Conservation (phyloP, 345 rosid species). For the Sonneratia caseolaris region DNA sequence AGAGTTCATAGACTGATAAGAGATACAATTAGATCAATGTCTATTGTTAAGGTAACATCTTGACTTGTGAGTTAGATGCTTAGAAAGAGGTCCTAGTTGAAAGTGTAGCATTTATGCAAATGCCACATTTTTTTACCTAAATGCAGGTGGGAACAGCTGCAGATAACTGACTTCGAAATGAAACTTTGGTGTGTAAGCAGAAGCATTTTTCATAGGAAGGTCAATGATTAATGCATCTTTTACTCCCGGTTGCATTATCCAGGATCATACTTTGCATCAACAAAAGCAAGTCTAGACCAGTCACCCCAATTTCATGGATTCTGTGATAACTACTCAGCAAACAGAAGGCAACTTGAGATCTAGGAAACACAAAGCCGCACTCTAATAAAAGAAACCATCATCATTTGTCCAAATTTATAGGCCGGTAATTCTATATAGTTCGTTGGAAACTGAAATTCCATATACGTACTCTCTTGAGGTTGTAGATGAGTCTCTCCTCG, state of each 20-base stretch:
- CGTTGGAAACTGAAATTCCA: not conserved
- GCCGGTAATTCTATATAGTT: not conserved
- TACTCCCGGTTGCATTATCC: not conserved
- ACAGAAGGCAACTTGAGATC: not conserved
- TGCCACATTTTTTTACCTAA: not conserved
- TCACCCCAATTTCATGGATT: not conserved
- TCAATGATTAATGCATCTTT: not conserved
- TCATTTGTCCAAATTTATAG: not conserved
- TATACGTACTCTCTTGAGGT: slow-evolving; percentile 66
- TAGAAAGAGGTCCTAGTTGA: not conserved
- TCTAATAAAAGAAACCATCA: not conserved
- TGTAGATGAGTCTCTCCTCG: slow-evolving; percentile 88
- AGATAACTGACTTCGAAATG: not conserved
- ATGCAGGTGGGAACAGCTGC: not conserved
- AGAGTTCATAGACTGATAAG: not conserved
- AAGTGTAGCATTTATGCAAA: not conserved
- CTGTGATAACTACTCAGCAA: not conserved
- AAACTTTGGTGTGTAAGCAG: not conserved
- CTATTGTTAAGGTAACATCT: not conserved
- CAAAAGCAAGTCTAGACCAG: not conserved
- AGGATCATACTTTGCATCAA: not conserved
- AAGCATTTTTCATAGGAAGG: not conserved
- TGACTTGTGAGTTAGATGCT: not conserved
- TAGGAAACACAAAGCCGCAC: not conserved
- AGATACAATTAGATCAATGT: not conserved